Conservation (phyloP, 148 eudicot genomes). For the Rhododendron henanense region DNA sequence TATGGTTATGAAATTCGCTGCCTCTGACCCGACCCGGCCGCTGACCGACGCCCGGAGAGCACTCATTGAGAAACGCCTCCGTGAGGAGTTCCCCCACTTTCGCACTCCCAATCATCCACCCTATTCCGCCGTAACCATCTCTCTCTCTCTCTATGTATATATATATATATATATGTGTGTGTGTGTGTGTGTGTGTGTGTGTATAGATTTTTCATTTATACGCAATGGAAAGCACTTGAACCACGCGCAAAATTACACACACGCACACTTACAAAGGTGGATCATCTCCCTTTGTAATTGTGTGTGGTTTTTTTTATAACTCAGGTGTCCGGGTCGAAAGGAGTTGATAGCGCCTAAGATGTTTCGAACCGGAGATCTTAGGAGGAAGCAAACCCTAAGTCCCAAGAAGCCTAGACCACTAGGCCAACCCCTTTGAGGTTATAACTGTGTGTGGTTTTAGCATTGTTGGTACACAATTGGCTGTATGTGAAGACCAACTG, state of each 20-base stretch:
- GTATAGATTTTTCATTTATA: not conserved
- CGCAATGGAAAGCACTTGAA: no score
- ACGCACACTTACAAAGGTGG: no score
- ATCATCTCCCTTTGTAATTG: not conserved
- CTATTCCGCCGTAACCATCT: constrained; percentile 34
- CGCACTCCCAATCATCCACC: constrained; percentile 45
- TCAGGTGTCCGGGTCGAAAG: no score
- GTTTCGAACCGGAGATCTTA: no score
- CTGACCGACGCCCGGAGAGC: constrained; percentile 1
- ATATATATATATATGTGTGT: no score
- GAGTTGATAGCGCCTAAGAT: no score
- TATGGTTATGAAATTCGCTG: constrained; percentile 17
- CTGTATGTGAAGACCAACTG: not conserved
- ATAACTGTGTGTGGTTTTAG: not conserved
- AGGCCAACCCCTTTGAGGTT: not conserved
- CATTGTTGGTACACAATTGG: not conserved
- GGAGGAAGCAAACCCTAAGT: no score
- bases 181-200: not conserved
- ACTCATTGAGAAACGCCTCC: constrained; percentile 22
- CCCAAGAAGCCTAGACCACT: no score
- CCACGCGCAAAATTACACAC: not conserved
- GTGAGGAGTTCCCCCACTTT: constrained; percentile 16
- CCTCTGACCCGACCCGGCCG: constrained; percentile 20
- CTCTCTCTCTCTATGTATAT: not conserved
- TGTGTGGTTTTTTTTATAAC: not conserved